These are phyloP conservation scores for Alternaria sp. DNA, from an alignment of 2,329 filamentous ascomycete genomes.

Conservation along the genomic window DNA sequence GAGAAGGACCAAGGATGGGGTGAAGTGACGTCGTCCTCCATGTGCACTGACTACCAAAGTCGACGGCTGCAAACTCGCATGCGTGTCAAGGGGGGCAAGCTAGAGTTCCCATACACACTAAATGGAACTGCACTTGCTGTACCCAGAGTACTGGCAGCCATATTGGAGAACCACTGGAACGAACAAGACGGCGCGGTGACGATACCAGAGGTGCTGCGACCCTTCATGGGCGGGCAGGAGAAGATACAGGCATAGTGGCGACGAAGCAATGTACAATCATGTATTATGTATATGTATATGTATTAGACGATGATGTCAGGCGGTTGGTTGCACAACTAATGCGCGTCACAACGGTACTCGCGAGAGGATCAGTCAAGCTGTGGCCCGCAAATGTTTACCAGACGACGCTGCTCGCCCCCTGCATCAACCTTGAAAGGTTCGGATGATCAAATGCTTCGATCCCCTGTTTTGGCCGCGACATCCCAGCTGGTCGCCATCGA, in stretches of 20 bases:
- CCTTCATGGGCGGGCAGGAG: constrained; percentile 75
- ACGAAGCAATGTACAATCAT: constrained; percentile 9
- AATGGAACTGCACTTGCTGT: constrained; percentile 96
- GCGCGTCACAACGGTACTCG: not conserved
- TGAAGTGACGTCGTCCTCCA: constrained; percentile 88
- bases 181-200: constrained; percentile 71
- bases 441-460: constrained; percentile 25
- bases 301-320: constrained; percentile 6
- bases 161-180: constrained; percentile 92
- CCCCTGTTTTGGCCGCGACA: constrained; percentile 26
- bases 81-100: constrained; percentile 61
- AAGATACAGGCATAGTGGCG: constrained; percentile 40
- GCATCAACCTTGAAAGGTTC: constrained; percentile 11
- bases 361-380: not conserved
- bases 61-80: constrained; percentile 81
- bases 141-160: constrained; percentile 85
- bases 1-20: constrained; percentile 80
- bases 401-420: constrained; percentile 16
- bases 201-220: constrained; percentile 80
- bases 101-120: constrained; percentile 84
- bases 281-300: not conserved
- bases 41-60: constrained; percentile 95
- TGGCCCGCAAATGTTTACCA: constrained; percentile 11
- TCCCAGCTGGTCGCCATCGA: constrained; percentile 32
- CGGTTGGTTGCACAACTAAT: not conserved